These are phyloP conservation scores for Erysiphe pulchra DNA, from an alignment of 2,329 filamentous ascomycete genomes.

Conservation along the genomic window DNA sequence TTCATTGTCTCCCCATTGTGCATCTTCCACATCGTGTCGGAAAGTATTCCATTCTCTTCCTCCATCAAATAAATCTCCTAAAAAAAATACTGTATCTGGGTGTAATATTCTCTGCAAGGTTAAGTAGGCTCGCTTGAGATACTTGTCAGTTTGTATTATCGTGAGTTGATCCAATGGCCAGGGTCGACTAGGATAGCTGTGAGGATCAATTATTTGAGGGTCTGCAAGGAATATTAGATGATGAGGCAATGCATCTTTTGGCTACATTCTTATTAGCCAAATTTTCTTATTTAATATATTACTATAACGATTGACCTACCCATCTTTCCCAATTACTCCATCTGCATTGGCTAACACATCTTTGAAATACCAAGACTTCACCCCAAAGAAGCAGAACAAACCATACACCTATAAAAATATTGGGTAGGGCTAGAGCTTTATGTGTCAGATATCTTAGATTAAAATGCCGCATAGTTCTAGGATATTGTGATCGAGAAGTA, in stretches of 20 bases:
- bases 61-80: constrained; percentile 88
- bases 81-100: constrained; percentile 75
- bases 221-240: constrained; percentile 43
- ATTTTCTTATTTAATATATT: constrained; percentile 1
- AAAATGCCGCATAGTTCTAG: too few relatives aligned
- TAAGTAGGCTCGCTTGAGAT: constrained; percentile 61
- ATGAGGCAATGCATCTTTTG: constrained; percentile 52
- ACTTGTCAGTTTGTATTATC: constrained; percentile 61
- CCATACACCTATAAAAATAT: too few relatives aligned
- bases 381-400: too few relatives aligned
- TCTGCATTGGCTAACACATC: constrained; percentile 41
- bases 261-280: constrained; percentile 23
- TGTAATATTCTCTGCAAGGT: constrained; percentile 47
- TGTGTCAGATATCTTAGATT: too few relatives aligned
- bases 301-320: constrained; percentile 26
- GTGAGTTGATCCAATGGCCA: constrained; percentile 45
- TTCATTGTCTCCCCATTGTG: constrained; percentile 27
- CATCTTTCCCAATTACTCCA: constrained; percentile 87
- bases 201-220: constrained; percentile 48
- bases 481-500: too few relatives aligned
- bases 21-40: constrained; percentile 26
- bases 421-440: too few relatives aligned
- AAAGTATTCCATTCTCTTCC: constrained; percentile 79
- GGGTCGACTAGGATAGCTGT: constrained; percentile 45
- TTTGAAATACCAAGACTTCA: constrained; percentile 41